These are phyloP conservation scores for Smittium culicis DNA, from an alignment of 371 early-diverging fungal species.

Conservation along the genomic window DNA sequence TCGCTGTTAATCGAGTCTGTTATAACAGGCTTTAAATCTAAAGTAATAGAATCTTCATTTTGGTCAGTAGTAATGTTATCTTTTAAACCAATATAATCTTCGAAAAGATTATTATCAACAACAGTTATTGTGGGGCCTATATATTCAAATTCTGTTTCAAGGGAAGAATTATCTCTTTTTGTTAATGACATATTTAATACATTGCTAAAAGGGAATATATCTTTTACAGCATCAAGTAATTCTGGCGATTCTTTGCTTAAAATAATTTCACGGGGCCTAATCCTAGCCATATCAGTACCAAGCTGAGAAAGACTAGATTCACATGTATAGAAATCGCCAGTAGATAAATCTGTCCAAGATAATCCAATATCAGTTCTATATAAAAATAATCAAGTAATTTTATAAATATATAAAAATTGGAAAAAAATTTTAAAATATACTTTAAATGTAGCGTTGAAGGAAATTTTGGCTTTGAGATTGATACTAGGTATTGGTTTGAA, in stretches of 20 bases:
- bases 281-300: conserved; percentile 56
- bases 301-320: conserved; percentile 36
- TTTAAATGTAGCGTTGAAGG: neutral
- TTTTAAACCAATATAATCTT: neutral
- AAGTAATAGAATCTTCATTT: neutral
- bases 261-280: conserved; percentile 72
- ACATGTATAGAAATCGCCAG: conserved; percentile 73
- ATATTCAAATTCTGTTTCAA: neutral
- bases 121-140: conserved; percentile 2
- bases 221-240: neutral
- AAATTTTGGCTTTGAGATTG: neutral
- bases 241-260: conserved; percentile 16
- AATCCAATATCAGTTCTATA: conserved; percentile 29
- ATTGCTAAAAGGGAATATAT: conserved; percentile 9
- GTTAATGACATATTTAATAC: neutral
- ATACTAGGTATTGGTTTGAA: neutral
- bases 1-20: neutral
- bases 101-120: neutral
- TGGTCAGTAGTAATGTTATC: neutral
- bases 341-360: conserved; percentile 83
- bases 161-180: neutral
- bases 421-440: neutral
- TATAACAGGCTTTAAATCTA: neutral
- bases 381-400: neutral
- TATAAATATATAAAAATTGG: neutral